These are phyloP conservation scores for Quercus suber DNA, from an alignment of 306 rosid species.

Conservation along the genomic window DNA sequence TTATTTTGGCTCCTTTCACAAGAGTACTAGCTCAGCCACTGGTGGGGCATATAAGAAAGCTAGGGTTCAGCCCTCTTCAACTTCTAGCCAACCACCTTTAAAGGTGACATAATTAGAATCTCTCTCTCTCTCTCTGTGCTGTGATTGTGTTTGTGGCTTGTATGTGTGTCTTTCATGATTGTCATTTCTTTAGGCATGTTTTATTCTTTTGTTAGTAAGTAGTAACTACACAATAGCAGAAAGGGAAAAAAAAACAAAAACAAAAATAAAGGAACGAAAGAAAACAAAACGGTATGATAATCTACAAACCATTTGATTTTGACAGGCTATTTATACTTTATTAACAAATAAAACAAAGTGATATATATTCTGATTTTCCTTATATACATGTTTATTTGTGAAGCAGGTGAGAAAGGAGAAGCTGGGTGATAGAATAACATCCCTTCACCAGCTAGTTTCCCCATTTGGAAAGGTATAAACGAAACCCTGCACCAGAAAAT, in stretches of 20 bases:
- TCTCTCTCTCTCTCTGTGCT: neutral
- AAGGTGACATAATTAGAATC: slow-evolving; percentile 41
- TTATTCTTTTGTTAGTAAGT: slow-evolving; percentile 21
- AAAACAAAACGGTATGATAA: neutral
- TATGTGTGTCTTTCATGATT: slow-evolving; percentile 25
- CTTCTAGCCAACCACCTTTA: slow-evolving; percentile 68
- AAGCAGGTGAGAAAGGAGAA: slow-evolving; percentile 88
- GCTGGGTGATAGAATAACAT: slow-evolving; percentile 83
- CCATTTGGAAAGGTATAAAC: slow-evolving; percentile 82
- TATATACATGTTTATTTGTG: neutral
- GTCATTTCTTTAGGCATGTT: slow-evolving; percentile 21
- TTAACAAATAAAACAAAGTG: neutral
- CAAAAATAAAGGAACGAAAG: neutral
- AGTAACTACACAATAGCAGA: neutral
- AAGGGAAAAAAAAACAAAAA: neutral
- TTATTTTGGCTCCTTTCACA: neutral
- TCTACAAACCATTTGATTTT: neutral
- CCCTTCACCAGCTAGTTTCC: slow-evolving; percentile 86
- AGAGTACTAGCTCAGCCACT: slow-evolving; percentile 51
- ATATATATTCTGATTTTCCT: slow-evolving; percentile 4
- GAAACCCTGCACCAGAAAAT: neutral
- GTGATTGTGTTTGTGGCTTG: slow-evolving; percentile 18
- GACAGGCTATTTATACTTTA: too few relatives aligned
- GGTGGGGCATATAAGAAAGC: slow-evolving; percentile 65
- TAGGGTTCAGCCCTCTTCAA: slow-evolving; percentile 66